Conservation (phyloP, 371 early-diverging fungal genomes). For the Choanephora cucurbitarum region DNA sequence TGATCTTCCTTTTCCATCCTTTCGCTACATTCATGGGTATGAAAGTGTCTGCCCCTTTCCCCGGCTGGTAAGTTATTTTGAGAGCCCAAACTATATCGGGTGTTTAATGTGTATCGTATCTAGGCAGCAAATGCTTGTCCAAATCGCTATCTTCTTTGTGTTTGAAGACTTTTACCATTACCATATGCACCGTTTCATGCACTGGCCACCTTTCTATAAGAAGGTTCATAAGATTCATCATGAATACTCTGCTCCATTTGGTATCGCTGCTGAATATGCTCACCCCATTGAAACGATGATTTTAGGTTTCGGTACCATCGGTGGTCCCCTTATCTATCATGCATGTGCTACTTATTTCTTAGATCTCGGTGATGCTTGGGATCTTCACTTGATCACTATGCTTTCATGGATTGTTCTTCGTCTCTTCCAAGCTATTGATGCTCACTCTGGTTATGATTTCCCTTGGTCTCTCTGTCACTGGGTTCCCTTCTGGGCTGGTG, state of each 20-base stretch:
- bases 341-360: slow-evolving; percentile 15
- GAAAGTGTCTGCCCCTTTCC: slow-evolving; percentile 85
- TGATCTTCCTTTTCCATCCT: slow-evolving; percentile 88
- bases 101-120: too few relatives aligned
- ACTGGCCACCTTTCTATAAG: slow-evolving; percentile 88
- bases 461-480: slow-evolving; percentile 86
- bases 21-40: slow-evolving; percentile 83
- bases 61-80: slow-evolving; percentile 58
- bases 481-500: slow-evolving; percentile 82
- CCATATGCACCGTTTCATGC: slow-evolving; percentile 85
- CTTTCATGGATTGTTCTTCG: slow-evolving; percentile 79
- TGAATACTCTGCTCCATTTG: slow-evolving; percentile 92
- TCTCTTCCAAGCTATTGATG: slow-evolving; percentile 87
- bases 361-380: slow-evolving; percentile 46
- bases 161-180: slow-evolving; percentile 87
- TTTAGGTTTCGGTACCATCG: slow-evolving; percentile 77
- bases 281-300: slow-evolving; percentile 83
- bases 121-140: slow-evolving; percentile 44
- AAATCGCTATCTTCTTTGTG: slow-evolving; percentile 79
- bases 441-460: slow-evolving; percentile 95
- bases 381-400: slow-evolving; percentile 81
- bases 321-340: slow-evolving; percentile 68
- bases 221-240: slow-evolving; percentile 94
- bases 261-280: slow-evolving; percentile 87
- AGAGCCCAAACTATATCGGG: too few relatives aligned